Base-by-base conservation (phyloP, 2,329 filamentous ascomycete species). In the Neopestalotiopsis sp. region DNA sequence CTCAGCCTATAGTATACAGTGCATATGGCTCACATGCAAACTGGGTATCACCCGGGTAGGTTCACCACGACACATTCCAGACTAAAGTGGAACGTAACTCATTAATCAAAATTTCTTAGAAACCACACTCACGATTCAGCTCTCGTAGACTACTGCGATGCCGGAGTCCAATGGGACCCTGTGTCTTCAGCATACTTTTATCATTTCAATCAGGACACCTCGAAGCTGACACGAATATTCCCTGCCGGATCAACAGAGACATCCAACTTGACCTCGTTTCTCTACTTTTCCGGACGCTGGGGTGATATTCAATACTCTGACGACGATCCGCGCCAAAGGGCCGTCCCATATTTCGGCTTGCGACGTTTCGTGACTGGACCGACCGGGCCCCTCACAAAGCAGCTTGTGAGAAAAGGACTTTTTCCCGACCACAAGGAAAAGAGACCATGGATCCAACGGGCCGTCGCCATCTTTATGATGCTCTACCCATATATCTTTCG, bases 161-260 rank as follows among this genome's bases (percentile, higher is more conserved):
- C 62, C 1, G 62, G 62, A 12, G 40, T 20, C 12, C 38, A 5
- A 4, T 65, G 62, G 62, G 42, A 65, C 6, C 62, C 62, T 32
- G 38, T 65, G 4, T n/a, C 24, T 20, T 65, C 62, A n/a, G 62
- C 62, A 65, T 65, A 65, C 7, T 65, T 49, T 49, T 65, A 65
- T 7, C 10, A 30, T 20, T 56, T 49, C n/a, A 40, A 65, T n/a
- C 20, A 10, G 17, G 20, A 28, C 13, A 65, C 20, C 10, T 56
- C 42, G 12, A 24, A 17, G 24, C 24, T 65, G 20, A 56, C 40
- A 1, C 62, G 62, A 17, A 65, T 65, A 24, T 53, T 65, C 24
- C 62, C 20, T 12, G 4, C 62, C 6, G 38, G 24, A n/a, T 6
- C 40, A 49, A 30, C 42, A 5, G 42, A 65, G 13, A 30, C 17